Evolutionary conservation across 2,329 filamentous ascomycete genomes (phyloP).

Genomic region (Lasiodiplodia hormozganensis): DNA sequence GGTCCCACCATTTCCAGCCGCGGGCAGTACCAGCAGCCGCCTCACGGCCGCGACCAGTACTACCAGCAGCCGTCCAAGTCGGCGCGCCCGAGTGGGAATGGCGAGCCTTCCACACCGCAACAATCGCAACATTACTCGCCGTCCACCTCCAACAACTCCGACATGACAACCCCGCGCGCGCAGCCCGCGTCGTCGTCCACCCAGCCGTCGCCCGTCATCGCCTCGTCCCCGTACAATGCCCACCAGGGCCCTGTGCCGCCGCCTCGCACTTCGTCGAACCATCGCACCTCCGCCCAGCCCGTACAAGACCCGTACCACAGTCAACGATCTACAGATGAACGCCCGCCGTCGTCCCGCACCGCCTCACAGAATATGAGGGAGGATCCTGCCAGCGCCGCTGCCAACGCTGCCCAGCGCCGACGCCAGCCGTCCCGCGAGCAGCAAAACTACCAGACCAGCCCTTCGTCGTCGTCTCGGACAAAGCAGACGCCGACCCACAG

Average conservation of each 20-base stretch:
- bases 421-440: slow-evolving; percentile 52
- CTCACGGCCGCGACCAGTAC: slow-evolving; percentile 34
- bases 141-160: slow-evolving; percentile 43
- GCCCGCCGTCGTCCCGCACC: slow-evolving; percentile 37
- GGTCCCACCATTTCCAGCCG: slow-evolving; percentile 37
- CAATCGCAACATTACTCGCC: slow-evolving; percentile 45
- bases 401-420: slow-evolving; percentile 50
- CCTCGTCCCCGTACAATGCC: slow-evolving; percentile 62
- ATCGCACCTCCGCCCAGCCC: slow-evolving; percentile 51
- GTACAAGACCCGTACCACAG: slow-evolving; percentile 33
- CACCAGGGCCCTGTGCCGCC: slow-evolving; percentile 67
- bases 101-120: slow-evolving; percentile 41
- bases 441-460: slow-evolving; percentile 42
- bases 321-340: slow-evolving; percentile 36
- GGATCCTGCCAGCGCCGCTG: slow-evolving; percentile 35
- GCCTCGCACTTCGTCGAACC: slow-evolving; percentile 81
- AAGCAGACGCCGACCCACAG: slow-evolving; percentile 42
- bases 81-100: slow-evolving; percentile 48
- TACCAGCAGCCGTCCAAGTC: slow-evolving; percentile 41
- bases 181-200: slow-evolving; percentile 51
- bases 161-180: slow-evolving; percentile 50
- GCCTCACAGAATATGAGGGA: slow-evolving; percentile 34
- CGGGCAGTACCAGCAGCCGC: slow-evolving; percentile 39
- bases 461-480: slow-evolving; percentile 40
- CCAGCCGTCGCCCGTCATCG: slow-evolving; percentile 51